Evolutionary conservation across 495 filamentous ascomycete genomes (phyloP).

Genomic region (Penicillium silybi): DNA sequence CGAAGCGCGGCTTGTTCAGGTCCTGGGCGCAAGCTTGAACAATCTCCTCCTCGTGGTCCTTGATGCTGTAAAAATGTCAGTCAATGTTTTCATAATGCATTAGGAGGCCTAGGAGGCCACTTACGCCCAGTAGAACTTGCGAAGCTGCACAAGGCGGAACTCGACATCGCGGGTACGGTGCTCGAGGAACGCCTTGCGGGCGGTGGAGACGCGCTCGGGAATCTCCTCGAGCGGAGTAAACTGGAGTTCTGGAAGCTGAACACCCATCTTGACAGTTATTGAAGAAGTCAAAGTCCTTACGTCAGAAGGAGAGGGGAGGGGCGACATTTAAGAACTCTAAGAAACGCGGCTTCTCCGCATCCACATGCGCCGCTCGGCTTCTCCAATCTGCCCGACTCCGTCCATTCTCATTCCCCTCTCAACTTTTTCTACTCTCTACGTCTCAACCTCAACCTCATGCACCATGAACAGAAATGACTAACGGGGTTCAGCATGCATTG

Average conservation of each 20-base stretch:
- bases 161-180: conserved; percentile 77
- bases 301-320: conserved; percentile 1
- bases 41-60: conserved; percentile 68
- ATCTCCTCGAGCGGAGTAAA: conserved; percentile 66
- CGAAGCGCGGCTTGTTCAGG: conserved; percentile 67
- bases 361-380: conserved; percentile 22
- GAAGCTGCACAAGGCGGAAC: conserved; percentile 79
- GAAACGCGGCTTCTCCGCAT: conserved; percentile 16
- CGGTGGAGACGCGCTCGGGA: conserved; percentile 49
- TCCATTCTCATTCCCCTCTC: conserved; percentile 10
- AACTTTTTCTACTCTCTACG: not conserved
- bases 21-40: conserved; percentile 69
- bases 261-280: conserved; percentile 17
- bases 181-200: conserved; percentile 63
- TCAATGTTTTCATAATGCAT: not conserved
- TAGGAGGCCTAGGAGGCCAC: conserved; percentile 3
- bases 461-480: no score
- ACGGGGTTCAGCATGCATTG: not conserved
- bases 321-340: not conserved
- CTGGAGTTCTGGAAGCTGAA: conserved; percentile 53
- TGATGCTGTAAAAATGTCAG: conserved; percentile 44
- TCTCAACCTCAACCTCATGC: no score
- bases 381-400: conserved; percentile 4
- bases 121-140: conserved; percentile 90
- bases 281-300: conserved; percentile 6